These are phyloP conservation scores for Vitis hybrid DNA, from an alignment of 177 flowering plant species.

Conservation along the genomic window DNA sequence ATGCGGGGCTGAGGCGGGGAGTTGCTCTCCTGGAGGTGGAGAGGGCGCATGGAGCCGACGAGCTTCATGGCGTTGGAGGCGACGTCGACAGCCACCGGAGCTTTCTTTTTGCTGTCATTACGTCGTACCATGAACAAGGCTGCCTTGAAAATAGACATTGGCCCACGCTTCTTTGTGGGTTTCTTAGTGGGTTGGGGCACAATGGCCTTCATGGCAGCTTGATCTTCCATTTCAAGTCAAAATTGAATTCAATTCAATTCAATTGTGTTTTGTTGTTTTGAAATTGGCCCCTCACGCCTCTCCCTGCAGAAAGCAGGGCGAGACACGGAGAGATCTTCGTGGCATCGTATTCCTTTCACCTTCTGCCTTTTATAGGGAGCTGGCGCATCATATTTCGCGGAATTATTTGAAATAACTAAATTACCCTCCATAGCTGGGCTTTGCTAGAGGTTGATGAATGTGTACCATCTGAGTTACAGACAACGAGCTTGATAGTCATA, in stretches of 20 bases:
- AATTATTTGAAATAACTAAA: neutral
- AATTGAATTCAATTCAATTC: too few species aligned
- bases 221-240: too few species aligned
- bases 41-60: conserved; percentile 52
- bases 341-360: neutral
- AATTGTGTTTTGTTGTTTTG: too few species aligned
- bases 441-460: too few species aligned
- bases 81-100: conserved; percentile 13
- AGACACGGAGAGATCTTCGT: neutral
- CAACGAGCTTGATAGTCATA: neutral
- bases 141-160: conserved; percentile 29
- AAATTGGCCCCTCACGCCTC: neutral
- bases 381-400: neutral
- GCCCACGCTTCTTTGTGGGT: conserved; percentile 20
- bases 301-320: conserved; percentile 22
- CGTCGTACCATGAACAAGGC: conserved; percentile 42
- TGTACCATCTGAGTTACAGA: too few species aligned
- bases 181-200: neutral
- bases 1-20: conserved; percentile 10
- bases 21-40: conserved; percentile 30
- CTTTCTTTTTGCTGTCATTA: conserved; percentile 16
- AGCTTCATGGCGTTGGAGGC: conserved; percentile 25
- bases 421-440: neutral
- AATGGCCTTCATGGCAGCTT: neutral
- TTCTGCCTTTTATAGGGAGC: neutral